Conservation (phyloP, 805 yeast genomes). For the Saturnispora sekii region DNA sequence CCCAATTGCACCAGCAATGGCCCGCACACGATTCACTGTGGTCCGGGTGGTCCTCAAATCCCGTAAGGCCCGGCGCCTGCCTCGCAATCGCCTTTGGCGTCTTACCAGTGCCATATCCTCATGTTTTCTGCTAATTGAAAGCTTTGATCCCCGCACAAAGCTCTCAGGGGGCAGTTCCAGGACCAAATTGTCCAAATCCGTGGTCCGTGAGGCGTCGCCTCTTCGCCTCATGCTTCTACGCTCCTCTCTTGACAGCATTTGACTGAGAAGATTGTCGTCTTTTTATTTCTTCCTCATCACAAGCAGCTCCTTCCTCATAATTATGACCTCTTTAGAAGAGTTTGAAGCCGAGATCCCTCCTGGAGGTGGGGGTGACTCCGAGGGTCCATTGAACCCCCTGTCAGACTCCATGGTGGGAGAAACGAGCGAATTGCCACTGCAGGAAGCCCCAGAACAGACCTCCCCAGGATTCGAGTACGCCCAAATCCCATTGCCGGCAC, state of each 20-base stretch:
- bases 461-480: slow-evolving; percentile 12
- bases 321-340: no score
- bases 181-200: slow-evolving; percentile 16
- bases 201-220: slow-evolving; percentile 23
- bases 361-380: no score
- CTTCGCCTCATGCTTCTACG: slow-evolving; percentile 24
- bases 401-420: not conserved
- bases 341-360: no score
- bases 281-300: not conserved
- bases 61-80: not conserved
- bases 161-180: not conserved
- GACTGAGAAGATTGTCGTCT: not conserved
- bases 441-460: no score
- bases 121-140: not conserved
- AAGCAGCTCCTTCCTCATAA: no score
- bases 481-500: slow-evolving; percentile 37
- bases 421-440: not conserved
- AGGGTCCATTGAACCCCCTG: no score
- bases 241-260: slow-evolving; percentile 15
- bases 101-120: slow-evolving; percentile 1
- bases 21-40: slow-evolving; percentile 1
- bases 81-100: not conserved
- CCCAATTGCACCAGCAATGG: slow-evolving; percentile 1
- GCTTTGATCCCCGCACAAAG: not conserved
- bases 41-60: slow-evolving; percentile 9